These are phyloP conservation scores for Lepidium campestre DNA, from an alignment of 441 rosid genomes.

Conservation along the genomic window DNA sequence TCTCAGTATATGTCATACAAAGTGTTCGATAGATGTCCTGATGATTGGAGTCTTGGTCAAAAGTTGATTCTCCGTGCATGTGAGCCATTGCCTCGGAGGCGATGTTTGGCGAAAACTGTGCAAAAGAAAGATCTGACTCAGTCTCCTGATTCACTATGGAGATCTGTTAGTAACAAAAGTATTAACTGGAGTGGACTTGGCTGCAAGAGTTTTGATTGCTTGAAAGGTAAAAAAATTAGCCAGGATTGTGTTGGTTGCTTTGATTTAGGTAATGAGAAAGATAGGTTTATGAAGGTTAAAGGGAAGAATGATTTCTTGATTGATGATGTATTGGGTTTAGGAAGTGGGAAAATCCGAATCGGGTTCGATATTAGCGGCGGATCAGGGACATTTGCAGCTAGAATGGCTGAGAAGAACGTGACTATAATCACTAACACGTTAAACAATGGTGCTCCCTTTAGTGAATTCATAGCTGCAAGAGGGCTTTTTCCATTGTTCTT, in stretches of 20 bases:
- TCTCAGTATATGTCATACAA: conserved; percentile 82
- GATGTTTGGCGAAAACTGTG: conserved; percentile 68
- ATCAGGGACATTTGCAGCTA: conserved; percentile 81
- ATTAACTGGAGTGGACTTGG: conserved; percentile 88
- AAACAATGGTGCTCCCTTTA: conserved; percentile 75
- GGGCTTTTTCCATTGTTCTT: conserved; percentile 80
- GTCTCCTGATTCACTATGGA: conserved; percentile 71
- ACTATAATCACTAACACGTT: conserved; percentile 64
- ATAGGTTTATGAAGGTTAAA: conserved; percentile 54
- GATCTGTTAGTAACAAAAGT: conserved; percentile 63
- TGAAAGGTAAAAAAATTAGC: conserved; percentile 68
- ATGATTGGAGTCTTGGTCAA: conserved; percentile 93
- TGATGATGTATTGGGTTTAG: conserved; percentile 77
- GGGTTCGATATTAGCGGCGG: conserved; percentile 91
- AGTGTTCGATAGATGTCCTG: conserved; percentile 70
- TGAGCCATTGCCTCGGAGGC: conserved; percentile 84
- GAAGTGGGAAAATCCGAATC: conserved; percentile 63
- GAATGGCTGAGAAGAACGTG: conserved; percentile 89
- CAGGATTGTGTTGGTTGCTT: conserved; percentile 78
- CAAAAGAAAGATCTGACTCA: conserved; percentile 59
- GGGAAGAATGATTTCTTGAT: conserved; percentile 79
- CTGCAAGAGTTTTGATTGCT: conserved; percentile 72
- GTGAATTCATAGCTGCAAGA: conserved; percentile 82
- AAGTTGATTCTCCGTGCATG: conserved; percentile 82
- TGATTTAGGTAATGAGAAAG: conserved; percentile 60